Evolutionary conservation across 1,284 basidiomycete genomes (phyloP).

Genomic region (Pyrrhoderma lamaoense): DNA sequence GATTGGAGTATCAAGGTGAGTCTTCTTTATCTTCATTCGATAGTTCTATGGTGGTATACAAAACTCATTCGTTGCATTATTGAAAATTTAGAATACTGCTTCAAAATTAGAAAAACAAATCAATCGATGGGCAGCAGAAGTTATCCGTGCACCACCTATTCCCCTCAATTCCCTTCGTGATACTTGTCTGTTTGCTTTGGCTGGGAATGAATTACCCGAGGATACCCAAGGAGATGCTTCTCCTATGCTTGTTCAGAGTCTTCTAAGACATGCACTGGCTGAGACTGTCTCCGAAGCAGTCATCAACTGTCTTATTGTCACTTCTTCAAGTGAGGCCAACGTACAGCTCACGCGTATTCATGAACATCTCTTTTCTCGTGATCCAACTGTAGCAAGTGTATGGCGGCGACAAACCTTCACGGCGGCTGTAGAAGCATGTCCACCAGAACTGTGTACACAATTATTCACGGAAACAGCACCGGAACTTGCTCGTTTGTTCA

Average conservation of each 20-base stretch:
- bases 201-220: constrained; percentile 36
- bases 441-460: constrained; percentile 54
- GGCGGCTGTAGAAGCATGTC: constrained; percentile 68
- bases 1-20: constrained; percentile 77
- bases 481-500: constrained; percentile 45
- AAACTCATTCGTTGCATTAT: background rate
- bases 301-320: constrained; percentile 72
- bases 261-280: constrained; percentile 69
- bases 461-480: constrained; percentile 66
- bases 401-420: constrained; percentile 82
- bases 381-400: constrained; percentile 72
- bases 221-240: constrained; percentile 31
- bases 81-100: constrained; percentile 61
- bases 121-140: constrained; percentile 76
- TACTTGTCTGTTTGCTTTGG: constrained; percentile 55
- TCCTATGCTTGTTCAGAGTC: constrained; percentile 64
- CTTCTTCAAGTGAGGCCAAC: constrained; percentile 72
- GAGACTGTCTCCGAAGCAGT: constrained; percentile 72
- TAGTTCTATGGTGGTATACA: background rate
- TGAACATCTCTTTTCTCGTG: constrained; percentile 74
- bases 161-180: constrained; percentile 47
- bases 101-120: constrained; percentile 71
- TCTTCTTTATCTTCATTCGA: constrained; percentile 8
- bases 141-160: constrained; percentile 50
- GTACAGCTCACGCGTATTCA: constrained; percentile 74